phyloP scores from a whole-genome alignment of 1,284 basidiomycete species.

The Ustilago lituana region DNA sequence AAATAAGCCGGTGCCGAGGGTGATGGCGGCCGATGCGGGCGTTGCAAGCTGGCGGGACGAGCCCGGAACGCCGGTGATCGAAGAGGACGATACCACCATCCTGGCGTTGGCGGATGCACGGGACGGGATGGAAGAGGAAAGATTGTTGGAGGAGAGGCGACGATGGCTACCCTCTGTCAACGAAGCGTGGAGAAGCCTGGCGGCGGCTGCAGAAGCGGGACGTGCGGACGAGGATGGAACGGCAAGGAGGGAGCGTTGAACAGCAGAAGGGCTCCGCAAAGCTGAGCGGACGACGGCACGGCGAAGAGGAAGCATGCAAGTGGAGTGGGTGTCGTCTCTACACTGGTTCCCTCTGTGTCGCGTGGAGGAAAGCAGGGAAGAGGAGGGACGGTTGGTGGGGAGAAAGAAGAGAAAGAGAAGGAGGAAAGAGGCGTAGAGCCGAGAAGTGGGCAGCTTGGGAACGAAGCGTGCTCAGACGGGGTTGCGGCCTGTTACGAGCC shows the following conservation, averaged over 20 bases:
- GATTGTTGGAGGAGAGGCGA: constrained; percentile 13
- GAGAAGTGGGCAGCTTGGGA: constrained; percentile 1
- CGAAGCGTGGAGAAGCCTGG: constrained; percentile 4
- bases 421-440: constrained; percentile 6
- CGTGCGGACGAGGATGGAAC: constrained; percentile 2
- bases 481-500: constrained; percentile 4
- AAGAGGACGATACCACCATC: constrained; percentile 15
- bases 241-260: constrained; percentile 9
- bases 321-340: constrained; percentile 24
- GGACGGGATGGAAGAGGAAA: constrained; percentile 1
- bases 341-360: constrained; percentile 21
- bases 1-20: constrained; percentile 30
- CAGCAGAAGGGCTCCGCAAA: constrained; percentile 21
- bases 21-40: constrained; percentile 32
- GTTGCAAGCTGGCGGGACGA: constrained; percentile 45
- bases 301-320: constrained; percentile 46
- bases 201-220: neutral
- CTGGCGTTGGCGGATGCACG: neutral
- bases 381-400: constrained; percentile 22
- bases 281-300: constrained; percentile 33
- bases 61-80: constrained; percentile 22
- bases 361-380: constrained; percentile 33
- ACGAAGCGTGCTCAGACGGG: constrained; percentile 1
- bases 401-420: constrained; percentile 19
- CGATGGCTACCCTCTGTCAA: neutral